These are phyloP conservation scores for Triangularia setosa DNA, from an alignment of 2,329 filamentous ascomycete genomes.

Conservation along the genomic window DNA sequence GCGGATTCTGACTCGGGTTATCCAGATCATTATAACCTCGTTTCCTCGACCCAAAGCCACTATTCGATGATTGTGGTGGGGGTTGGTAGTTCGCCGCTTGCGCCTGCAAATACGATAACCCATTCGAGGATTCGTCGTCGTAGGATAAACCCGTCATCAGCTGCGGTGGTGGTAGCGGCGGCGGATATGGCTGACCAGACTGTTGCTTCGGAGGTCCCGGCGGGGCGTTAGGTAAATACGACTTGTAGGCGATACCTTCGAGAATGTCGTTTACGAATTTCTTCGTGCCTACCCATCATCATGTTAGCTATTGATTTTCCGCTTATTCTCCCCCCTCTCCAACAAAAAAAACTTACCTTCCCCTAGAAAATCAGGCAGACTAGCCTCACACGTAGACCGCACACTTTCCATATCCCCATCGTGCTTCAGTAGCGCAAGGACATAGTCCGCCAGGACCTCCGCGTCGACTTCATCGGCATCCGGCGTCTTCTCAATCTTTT, in stretches of 20 bases:
- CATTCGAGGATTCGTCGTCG: constrained; percentile 17
- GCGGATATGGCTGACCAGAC: too few species aligned
- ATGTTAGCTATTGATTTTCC: not conserved
- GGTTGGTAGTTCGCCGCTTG: constrained; percentile 4
- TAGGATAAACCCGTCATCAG: constrained; percentile 21
- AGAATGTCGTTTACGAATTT: constrained; percentile 71
- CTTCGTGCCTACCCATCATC: constrained; percentile 43
- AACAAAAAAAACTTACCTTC: constrained; percentile 47
- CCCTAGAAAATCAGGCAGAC: constrained; percentile 71
- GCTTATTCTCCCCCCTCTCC: not conserved
- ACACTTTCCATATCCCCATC: constrained; percentile 64
- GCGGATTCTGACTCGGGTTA: constrained; percentile 31
- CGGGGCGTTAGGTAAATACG: constrained; percentile 55
- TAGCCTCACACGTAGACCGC: constrained; percentile 63
- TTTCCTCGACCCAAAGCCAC: constrained; percentile 42
- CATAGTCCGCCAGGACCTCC: constrained; percentile 79
- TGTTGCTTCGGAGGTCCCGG: constrained; percentile 35
- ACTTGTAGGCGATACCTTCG: constrained; percentile 57
- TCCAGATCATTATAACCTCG: constrained; percentile 54
- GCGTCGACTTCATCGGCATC: constrained; percentile 70
- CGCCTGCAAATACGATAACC: not conserved
- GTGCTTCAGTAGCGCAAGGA: constrained; percentile 70
- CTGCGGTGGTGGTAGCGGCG: constrained; percentile 5
- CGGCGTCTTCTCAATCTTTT: constrained; percentile 70
- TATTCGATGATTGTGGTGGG: constrained; percentile 13